Evolutionary conservation across 441 rosid genomes (phyloP).

Genomic region (Eugenia klotzschiana): DNA sequence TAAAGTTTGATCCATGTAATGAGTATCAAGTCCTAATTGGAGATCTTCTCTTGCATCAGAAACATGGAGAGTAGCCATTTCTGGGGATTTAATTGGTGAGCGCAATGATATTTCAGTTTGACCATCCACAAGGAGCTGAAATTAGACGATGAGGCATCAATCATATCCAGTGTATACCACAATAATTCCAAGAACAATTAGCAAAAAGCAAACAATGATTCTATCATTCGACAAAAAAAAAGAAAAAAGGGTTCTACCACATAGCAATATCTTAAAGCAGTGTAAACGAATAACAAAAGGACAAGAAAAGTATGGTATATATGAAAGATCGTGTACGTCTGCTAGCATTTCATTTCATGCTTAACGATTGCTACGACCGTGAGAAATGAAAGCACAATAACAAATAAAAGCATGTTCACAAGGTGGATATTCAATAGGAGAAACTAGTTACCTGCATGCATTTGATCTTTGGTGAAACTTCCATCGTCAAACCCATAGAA

Average conservation of each 20-base stretch:
- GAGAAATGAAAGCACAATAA: neutral
- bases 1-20: conserved; percentile 3
- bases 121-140: conserved; percentile 28
- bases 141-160: neutral
- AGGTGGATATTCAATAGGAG: neutral
- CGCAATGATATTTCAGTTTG: conserved; percentile 1
- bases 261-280: neutral
- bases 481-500: neutral
- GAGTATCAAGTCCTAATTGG: conserved; percentile 4
- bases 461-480: conserved; percentile 6
- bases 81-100: conserved; percentile 1
- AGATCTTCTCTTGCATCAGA: conserved; percentile 7
- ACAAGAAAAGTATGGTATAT: neutral
- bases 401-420: neutral
- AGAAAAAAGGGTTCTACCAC: no score
- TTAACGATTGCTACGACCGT: neutral
- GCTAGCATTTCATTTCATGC: neutral
- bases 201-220: neutral
- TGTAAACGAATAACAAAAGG: neutral
- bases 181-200: neutral
- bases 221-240: no score
- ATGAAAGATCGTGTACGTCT: neutral
- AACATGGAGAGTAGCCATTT: neutral
- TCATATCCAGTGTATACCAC: neutral
- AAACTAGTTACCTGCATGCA: conserved; percentile 23